These are phyloP conservation scores for Stagonosporopsis tanaceti DNA, from an alignment of 2,329 filamentous ascomycete genomes.

Conservation along the genomic window DNA sequence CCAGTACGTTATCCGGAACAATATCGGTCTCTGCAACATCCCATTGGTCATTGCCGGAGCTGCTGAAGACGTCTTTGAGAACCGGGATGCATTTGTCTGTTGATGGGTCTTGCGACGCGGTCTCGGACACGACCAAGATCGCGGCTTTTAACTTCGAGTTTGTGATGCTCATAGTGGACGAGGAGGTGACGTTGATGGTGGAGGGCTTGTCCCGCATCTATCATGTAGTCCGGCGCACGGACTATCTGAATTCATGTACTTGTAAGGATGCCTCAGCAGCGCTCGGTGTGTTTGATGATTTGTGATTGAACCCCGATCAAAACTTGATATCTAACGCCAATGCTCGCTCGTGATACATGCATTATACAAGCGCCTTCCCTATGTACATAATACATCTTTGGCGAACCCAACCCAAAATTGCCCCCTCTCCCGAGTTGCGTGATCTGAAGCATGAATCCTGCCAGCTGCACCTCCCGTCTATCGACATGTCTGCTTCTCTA, in stretches of 20 bases:
- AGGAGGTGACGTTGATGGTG: constrained; percentile 26
- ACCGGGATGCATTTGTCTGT: constrained; percentile 76
- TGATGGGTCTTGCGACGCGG: constrained; percentile 78
- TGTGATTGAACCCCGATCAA: constrained; percentile 14
- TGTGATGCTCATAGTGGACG: constrained; percentile 38
- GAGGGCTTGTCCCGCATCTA: constrained; percentile 30
- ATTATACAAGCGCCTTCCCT: constrained; percentile 46
- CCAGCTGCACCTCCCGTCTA: neutral
- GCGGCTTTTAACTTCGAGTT: constrained; percentile 69
- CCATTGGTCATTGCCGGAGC: constrained; percentile 76
- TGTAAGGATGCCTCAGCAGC: constrained; percentile 5
- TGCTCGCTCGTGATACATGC: constrained; percentile 48
- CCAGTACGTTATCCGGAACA: constrained; percentile 75
- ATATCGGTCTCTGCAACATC: constrained; percentile 73
- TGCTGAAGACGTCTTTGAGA: constrained; percentile 73
- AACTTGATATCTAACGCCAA: constrained; percentile 37
- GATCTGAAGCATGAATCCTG: constrained; percentile 18
- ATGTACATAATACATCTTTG: constrained; percentile 42
- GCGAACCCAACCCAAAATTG: constrained; percentile 7
- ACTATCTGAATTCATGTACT: constrained; percentile 21
- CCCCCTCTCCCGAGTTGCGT: constrained; percentile 15
- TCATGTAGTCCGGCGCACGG: constrained; percentile 28
- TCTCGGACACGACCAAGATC: constrained; percentile 90
- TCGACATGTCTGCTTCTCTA: neutral
- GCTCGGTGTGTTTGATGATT: neutral